Evolutionary conservation across 495 filamentous ascomycete genomes (phyloP).

Genomic region (Lasiosphaeria miniovina): DNA sequence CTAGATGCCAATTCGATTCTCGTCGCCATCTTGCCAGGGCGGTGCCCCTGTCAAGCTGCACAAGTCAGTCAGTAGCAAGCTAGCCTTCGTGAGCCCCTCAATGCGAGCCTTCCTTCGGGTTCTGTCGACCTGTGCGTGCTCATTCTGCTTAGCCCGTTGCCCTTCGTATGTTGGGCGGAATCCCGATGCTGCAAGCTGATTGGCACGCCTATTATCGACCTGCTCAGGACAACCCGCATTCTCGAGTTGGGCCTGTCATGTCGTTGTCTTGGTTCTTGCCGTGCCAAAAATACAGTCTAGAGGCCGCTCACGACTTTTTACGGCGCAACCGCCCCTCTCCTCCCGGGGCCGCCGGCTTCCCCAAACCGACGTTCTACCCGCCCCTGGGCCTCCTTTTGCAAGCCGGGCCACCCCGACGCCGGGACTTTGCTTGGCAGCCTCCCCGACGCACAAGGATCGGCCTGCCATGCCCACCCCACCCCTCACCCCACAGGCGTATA

Average conservation of each 20-base stretch:
- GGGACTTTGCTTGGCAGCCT: neutral
- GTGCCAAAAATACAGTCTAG: too few relatives aligned
- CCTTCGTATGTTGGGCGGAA: neutral
- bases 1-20: neutral
- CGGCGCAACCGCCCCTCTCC: neutral
- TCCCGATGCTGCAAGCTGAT: neutral
- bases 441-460: neutral
- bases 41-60: slow-evolving; percentile 3
- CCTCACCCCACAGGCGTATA: neutral
- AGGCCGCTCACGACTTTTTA: neutral
- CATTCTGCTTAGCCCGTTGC: neutral
- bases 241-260: neutral
- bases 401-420: neutral
- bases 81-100: neutral
- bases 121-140: neutral
- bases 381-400: neutral
- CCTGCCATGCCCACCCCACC: neutral
- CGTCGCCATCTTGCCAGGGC: neutral
- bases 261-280: neutral
- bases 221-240: neutral
- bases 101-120: slow-evolving; percentile 11
- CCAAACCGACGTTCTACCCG: slow-evolving; percentile 1
- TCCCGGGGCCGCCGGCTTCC: neutral
- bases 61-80: slow-evolving; percentile 4
- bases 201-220: neutral